Conservation (phyloP, 2,329 filamentous ascomycete genomes). For the Monilinia polystroma region DNA sequence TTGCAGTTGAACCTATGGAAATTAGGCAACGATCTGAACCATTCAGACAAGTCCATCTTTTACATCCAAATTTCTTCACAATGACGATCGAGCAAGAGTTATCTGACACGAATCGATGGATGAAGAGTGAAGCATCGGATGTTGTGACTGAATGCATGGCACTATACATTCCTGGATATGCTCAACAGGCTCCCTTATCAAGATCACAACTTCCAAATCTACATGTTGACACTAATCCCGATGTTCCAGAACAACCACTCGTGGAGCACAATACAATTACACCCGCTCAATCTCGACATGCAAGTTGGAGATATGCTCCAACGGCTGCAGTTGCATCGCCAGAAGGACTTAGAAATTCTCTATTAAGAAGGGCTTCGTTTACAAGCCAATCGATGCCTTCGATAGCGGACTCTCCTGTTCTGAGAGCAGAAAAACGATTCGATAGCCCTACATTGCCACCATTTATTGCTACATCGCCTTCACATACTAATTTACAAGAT, state of each 20-base stretch:
- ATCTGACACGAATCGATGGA: conserved; percentile 72
- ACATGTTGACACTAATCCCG: conserved; percentile 31
- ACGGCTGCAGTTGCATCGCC: conserved; percentile 46
- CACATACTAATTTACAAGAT: conserved; percentile 58
- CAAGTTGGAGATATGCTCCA: conserved; percentile 55
- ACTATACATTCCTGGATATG: conserved; percentile 49
- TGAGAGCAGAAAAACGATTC: conserved; percentile 30
- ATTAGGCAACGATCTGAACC: conserved; percentile 74
- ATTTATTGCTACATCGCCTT: conserved; percentile 47
- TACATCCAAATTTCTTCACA: conserved; percentile 83
- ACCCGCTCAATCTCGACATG: conserved; percentile 37
- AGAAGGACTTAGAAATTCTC: conserved; percentile 42
- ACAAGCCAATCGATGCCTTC: conserved; percentile 50
- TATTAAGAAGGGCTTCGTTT: conserved; percentile 49
- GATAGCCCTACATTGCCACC: conserved; percentile 66
- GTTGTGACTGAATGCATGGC: conserved; percentile 77
- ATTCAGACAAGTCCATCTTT: conserved; percentile 68
- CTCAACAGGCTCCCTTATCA: conserved; percentile 25
- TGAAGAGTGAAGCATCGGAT: conserved; percentile 76
- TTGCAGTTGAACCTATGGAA: conserved; percentile 75
- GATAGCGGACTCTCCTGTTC: conserved; percentile 45
- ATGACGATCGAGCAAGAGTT: conserved; percentile 78
- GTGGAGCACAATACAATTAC: conserved; percentile 31
- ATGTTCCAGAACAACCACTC: conserved; percentile 37
- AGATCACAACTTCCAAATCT: conserved; percentile 23